Evolutionary conservation across 2,329 filamentous ascomycete genomes (phyloP).

Genomic region (Ceratocystis destructans): DNA sequence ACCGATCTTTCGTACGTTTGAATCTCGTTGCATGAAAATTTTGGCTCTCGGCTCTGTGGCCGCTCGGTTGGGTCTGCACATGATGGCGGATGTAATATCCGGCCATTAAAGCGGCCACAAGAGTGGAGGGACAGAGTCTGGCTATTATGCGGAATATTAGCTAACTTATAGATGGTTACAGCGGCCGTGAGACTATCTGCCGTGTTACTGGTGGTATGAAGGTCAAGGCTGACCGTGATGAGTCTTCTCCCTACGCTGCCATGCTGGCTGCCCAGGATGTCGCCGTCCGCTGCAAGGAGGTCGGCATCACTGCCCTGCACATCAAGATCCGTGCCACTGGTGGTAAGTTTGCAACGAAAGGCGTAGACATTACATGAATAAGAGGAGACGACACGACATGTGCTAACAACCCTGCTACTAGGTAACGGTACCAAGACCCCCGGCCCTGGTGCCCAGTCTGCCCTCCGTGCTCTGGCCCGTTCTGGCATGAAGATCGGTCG

Average conservation of each 20-base stretch:
- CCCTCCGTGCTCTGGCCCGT: conserved; percentile 95
- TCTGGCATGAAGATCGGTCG: conserved; percentile 99
- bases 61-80: background rate
- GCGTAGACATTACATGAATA: background rate
- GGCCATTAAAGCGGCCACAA: background rate
- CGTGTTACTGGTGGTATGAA: conserved; percentile 99
- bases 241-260: conserved; percentile 98
- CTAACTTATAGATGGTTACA: conserved; percentile 60
- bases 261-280: conserved; percentile 99
- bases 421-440: conserved; percentile 99
- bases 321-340: conserved; percentile 99
- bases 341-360: conserved; percentile 43
- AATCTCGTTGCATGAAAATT: conserved; percentile 8
- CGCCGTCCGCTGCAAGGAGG: conserved; percentile 66
- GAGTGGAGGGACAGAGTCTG: background rate
- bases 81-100: background rate
- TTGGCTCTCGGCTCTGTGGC: background rate
- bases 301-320: conserved; percentile 81
- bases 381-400: background rate
- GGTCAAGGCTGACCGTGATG: conserved; percentile 99
- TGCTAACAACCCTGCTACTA: conserved; percentile 25
- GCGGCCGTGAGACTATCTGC: conserved; percentile 98
- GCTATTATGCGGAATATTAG: conserved; percentile 26
- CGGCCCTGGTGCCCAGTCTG: conserved; percentile 96
- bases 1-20: conserved; percentile 83